A percentile compares a stretch with the other conserved stretches of the same genome.
Evolutionary conservation across 768 basidiomycete genomes (phyloP).

Genomic region (Leccinum broughii): DNA sequence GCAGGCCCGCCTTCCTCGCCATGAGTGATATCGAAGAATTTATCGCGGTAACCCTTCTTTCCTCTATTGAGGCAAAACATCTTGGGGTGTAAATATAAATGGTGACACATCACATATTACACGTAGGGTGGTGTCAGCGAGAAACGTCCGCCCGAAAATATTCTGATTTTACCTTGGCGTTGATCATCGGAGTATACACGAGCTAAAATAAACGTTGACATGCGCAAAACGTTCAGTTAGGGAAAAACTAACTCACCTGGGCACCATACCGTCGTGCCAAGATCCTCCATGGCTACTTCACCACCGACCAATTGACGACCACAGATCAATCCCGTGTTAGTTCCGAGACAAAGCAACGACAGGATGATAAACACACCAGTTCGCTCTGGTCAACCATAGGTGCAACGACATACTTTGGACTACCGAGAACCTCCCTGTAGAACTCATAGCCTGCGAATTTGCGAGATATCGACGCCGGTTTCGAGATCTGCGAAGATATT

Average conservation of each 20-base stretch:
- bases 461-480: neutral
- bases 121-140: neutral
- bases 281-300: constrained; percentile 82
- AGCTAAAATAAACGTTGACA: constrained; percentile 46
- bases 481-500: constrained; percentile 2
- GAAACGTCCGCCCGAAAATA: neutral
- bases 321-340: neutral
- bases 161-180: constrained; percentile 64
- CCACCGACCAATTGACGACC: neutral
- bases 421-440: constrained; percentile 74
- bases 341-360: neutral
- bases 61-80: constrained; percentile 51
- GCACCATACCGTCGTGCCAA: constrained; percentile 82
- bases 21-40: constrained; percentile 63
- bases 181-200: constrained; percentile 98
- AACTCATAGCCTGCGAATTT: constrained; percentile 82
- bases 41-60: constrained; percentile 51
- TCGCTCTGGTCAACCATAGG: constrained; percentile 99
- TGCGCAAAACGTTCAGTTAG: no score
- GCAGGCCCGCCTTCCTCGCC: constrained; percentile 79
- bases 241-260: constrained; percentile 46
- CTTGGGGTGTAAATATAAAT: constrained; percentile 32
- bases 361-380: constrained; percentile 56
- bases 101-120: neutral
- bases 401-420: constrained; percentile 88